phyloP scores from a whole-genome alignment of 2,329 filamentous ascomycete species.

The Aspergillus sergii region DNA sequence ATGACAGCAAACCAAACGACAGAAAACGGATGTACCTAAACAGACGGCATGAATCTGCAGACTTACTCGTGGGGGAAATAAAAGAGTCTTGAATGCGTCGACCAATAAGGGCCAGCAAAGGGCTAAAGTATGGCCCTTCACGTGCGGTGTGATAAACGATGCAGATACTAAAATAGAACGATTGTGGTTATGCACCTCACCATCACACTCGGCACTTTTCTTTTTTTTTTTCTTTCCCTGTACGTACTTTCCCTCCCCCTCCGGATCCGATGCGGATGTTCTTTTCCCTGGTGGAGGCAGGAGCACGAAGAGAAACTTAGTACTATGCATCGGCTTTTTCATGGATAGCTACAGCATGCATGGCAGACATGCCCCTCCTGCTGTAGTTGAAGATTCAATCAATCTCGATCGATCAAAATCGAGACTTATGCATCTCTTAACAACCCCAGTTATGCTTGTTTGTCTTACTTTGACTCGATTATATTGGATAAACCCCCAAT shows the following conservation, averaged over 20 bases:
- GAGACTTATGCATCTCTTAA: neutral
- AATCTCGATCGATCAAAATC: neutral
- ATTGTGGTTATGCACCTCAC: neutral
- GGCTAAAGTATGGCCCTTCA: neutral
- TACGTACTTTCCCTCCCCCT: neutral
- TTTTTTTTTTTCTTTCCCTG: neutral
- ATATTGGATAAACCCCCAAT: neutral
- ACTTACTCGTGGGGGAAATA: neutral
- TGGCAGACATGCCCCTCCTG: neutral
- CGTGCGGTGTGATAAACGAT: constrained; percentile 1
- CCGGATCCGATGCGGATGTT: too few relatives aligned
- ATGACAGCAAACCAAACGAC: neutral
- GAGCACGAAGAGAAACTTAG: neutral
- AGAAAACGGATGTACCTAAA: neutral
- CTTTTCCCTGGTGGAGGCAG: neutral
- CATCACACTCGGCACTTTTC: constrained; percentile 1
- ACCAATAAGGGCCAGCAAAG: neutral
- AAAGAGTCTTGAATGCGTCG: too few relatives aligned
- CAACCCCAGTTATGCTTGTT: neutral
- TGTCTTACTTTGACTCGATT: neutral
- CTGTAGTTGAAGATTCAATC: neutral
- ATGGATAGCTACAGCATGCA: neutral
- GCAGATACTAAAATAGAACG: neutral
- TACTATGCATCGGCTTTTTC: neutral
- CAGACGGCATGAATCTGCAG: neutral